These are phyloP conservation scores for Luzula sylvatica DNA, from an alignment of 176 grass and related monocot genomes.

Conservation along the genomic window DNA sequence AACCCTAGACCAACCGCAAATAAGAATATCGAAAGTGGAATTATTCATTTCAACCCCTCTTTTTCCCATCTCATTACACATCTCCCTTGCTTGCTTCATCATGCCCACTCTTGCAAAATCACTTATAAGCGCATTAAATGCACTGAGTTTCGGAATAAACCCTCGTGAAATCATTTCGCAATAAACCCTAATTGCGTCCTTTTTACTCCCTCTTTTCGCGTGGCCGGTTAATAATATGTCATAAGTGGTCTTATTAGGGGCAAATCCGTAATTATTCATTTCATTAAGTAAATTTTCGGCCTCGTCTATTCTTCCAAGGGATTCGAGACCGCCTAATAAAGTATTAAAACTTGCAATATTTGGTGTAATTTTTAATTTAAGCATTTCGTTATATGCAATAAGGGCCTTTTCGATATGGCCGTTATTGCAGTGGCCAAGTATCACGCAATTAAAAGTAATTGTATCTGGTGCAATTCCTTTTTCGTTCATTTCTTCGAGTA, in stretches of 20 bases:
- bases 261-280: conserved; percentile 46
- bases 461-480: conserved; percentile 52
- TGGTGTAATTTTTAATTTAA: conserved; percentile 39
- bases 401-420: conserved; percentile 56
- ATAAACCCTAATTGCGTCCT: conserved; percentile 61
- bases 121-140: conserved; percentile 75
- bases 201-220: conserved; percentile 63
- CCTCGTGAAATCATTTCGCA: conserved; percentile 80
- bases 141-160: conserved; percentile 87
- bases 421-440: conserved; percentile 84
- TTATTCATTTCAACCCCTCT: conserved; percentile 51
- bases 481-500: conserved; percentile 63
- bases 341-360: conserved; percentile 80
- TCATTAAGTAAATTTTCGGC: conserved; percentile 46
- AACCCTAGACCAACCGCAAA: conserved; percentile 79
- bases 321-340: conserved; percentile 69
- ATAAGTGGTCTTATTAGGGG: conserved; percentile 59
- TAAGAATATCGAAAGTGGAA: conserved; percentile 76
- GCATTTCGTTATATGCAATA: conserved; percentile 56
- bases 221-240: conserved; percentile 75
- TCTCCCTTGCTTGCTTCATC: conserved; percentile 84
- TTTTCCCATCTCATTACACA: conserved; percentile 69
- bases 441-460: conserved; percentile 70
- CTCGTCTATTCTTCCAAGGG: conserved; percentile 53
- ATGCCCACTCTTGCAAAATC: conserved; percentile 64